These are phyloP conservation scores for Torulaspora microellipsoides DNA, from an alignment of 805 yeast genomes.

Conservation along the genomic window DNA sequence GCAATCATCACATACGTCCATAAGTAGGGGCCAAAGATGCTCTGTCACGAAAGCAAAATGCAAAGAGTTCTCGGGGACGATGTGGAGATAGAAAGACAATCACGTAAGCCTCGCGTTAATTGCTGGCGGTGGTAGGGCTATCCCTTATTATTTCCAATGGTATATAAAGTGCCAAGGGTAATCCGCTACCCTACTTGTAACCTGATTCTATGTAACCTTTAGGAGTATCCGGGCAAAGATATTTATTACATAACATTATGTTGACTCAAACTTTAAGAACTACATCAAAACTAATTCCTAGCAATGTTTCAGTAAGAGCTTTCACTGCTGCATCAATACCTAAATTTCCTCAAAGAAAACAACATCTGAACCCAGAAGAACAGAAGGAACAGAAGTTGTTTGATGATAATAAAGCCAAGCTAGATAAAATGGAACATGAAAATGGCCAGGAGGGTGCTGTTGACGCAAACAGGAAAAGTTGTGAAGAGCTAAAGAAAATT, in stretches of 20 bases:
- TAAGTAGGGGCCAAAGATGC: too few species aligned
- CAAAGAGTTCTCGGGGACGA: too few species aligned
- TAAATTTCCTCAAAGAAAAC: conserved; percentile 17
- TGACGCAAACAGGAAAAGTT: conserved; percentile 18
- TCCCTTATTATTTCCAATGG: too few species aligned
- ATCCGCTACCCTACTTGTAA: too few species aligned
- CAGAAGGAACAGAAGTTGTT: conserved; percentile 24
- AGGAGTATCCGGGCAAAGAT: too few species aligned
- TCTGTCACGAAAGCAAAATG: too few species aligned
- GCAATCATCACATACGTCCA: too few species aligned
- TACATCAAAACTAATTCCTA: conserved; percentile 1
- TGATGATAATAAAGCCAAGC: conserved; percentile 25
- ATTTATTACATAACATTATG: not conserved
- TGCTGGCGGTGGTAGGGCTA: too few species aligned
- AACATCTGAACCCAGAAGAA: conserved; percentile 19
- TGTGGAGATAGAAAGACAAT: too few species aligned
- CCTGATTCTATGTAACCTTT: too few species aligned
- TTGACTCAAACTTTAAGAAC: conserved; percentile 6
- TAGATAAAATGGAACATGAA: conserved; percentile 28
- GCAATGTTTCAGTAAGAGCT: conserved; percentile 5
- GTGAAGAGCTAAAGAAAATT: conserved; percentile 24
- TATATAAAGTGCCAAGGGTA: too few species aligned
- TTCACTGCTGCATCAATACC: conserved; percentile 7
- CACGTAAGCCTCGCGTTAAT: too few species aligned
- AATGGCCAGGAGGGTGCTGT: not conserved